phyloP scores from a whole-genome alignment of 2,329 filamentous ascomycete genomes.

The Pseudonectria buxi region DNA sequence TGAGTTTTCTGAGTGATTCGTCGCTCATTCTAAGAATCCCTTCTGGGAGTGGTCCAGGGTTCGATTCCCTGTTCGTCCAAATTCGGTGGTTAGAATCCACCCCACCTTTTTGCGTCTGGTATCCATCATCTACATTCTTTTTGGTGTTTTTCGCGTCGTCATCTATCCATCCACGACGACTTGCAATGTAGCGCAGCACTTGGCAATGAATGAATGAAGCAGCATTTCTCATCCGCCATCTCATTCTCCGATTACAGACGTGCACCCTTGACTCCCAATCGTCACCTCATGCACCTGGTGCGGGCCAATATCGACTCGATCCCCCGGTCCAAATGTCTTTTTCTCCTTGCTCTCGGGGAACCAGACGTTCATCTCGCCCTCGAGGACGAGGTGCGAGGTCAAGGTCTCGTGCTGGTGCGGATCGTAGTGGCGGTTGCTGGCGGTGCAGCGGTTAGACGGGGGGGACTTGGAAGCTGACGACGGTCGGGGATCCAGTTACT shows the following conservation, averaged over 20 bases:
- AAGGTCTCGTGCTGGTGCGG: constrained; percentile 59
- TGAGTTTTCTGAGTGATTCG: constrained; percentile 3
- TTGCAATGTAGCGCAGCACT: too few relatives aligned
- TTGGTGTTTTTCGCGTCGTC: not conserved
- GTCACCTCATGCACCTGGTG: constrained; percentile 61
- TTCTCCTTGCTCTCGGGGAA: constrained; percentile 57
- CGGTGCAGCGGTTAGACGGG: constrained; percentile 2
- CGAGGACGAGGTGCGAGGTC: constrained; percentile 63
- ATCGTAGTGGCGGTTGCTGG: constrained; percentile 59
- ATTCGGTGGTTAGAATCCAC: constrained; percentile 9
- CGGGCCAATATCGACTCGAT: constrained; percentile 60
- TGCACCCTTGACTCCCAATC: constrained; percentile 60
- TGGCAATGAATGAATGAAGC: not conserved
- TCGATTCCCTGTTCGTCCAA: constrained; percentile 21
- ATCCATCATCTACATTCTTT: not conserved
- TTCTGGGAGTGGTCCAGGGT: constrained; percentile 15
- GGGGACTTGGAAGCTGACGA: constrained; percentile 1
- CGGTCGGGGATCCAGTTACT: constrained; percentile 28
- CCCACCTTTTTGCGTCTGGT: constrained; percentile 1
- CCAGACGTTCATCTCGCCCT: constrained; percentile 58
- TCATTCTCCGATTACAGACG: constrained; percentile 58
- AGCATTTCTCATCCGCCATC: not conserved
- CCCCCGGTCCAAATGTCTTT: constrained; percentile 53
- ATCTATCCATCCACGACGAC: too few relatives aligned
- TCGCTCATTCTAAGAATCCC: too few relatives aligned